These are phyloP conservation scores for Fusarium duplospermum DNA, from an alignment of 2,329 filamentous ascomycete genomes.

Conservation along the genomic window DNA sequence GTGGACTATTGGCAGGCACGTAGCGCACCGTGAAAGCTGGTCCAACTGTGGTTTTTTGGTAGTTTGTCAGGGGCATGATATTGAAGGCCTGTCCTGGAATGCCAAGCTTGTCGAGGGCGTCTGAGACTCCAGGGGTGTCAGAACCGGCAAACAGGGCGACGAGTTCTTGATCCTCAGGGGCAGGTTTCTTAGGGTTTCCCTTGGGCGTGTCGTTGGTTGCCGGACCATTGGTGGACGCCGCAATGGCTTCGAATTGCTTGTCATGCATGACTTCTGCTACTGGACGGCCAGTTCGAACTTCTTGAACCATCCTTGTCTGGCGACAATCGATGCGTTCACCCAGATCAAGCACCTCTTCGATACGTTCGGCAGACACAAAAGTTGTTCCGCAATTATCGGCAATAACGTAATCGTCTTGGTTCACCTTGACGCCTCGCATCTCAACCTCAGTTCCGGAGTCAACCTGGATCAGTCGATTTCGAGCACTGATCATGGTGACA, in stretches of 20 bases:
- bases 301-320: not conserved
- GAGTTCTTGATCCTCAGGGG: not conserved
- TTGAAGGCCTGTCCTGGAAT: constrained; percentile 30
- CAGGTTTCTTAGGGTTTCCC: not conserved
- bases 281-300: not conserved
- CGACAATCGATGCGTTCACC: not conserved
- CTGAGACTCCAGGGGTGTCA: not conserved
- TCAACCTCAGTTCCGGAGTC: not conserved
- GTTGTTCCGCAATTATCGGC: not conserved
- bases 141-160: not conserved
- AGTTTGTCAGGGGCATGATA: constrained; percentile 41
- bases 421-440: not conserved
- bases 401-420: not conserved
- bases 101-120: not conserved
- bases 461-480: not conserved
- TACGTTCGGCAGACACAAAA: not conserved
- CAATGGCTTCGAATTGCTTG: not conserved
- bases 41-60: constrained; percentile 45
- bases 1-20: constrained; percentile 26
- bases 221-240: not conserved
- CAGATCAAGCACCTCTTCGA: not conserved
- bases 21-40: constrained; percentile 50
- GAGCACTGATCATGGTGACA: not conserved
- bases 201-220: not conserved
- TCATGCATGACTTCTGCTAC: not conserved